phyloP scores from a whole-genome alignment of 768 basidiomycete genomes.

The Dentipellis fragilis region DNA sequence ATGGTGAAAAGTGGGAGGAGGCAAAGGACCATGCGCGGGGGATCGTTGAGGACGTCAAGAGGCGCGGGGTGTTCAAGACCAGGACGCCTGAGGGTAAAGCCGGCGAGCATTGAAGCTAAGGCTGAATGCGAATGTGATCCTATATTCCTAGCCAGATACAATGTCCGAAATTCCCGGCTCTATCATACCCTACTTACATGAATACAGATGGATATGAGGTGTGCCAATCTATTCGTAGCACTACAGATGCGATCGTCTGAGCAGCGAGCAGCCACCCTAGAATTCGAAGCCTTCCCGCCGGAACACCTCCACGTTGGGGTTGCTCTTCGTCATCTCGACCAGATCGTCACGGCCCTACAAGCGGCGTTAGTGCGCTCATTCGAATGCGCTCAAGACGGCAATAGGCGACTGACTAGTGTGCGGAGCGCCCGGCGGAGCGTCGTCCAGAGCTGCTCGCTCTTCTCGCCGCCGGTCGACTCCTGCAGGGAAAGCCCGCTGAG shows the following conservation, averaged over 20 bases:
- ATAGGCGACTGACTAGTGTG: slow-evolving; percentile 52
- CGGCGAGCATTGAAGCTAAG: slow-evolving; percentile 20
- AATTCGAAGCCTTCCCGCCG: slow-evolving; percentile 86
- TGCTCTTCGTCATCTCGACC: slow-evolving; percentile 62
- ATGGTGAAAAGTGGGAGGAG: slow-evolving; percentile 24
- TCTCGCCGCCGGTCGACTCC: slow-evolving; percentile 55
- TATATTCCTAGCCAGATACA: neutral
- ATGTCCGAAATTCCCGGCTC: no score
- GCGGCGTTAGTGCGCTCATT: neutral
- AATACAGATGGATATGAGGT: neutral
- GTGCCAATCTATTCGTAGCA: neutral
- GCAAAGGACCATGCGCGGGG: slow-evolving; percentile 38
- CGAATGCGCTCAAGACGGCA: neutral
- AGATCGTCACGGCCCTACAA: slow-evolving; percentile 70
- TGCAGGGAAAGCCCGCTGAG: slow-evolving; percentile 77
- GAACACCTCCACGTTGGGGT: slow-evolving; percentile 61
- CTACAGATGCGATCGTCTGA: neutral
- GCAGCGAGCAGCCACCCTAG: slow-evolving; percentile 19
- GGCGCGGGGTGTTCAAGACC: slow-evolving; percentile 64
- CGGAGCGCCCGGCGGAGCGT: slow-evolving; percentile 77
- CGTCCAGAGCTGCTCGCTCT: slow-evolving; percentile 81
- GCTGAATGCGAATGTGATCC: no score
- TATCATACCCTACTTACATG: neutral
- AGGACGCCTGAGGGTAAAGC: slow-evolving; percentile 65
- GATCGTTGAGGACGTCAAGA: slow-evolving; percentile 46